Evolutionary conservation across 148 eudicot species (phyloP).

Genomic region (Rhododendron vialii): DNA sequence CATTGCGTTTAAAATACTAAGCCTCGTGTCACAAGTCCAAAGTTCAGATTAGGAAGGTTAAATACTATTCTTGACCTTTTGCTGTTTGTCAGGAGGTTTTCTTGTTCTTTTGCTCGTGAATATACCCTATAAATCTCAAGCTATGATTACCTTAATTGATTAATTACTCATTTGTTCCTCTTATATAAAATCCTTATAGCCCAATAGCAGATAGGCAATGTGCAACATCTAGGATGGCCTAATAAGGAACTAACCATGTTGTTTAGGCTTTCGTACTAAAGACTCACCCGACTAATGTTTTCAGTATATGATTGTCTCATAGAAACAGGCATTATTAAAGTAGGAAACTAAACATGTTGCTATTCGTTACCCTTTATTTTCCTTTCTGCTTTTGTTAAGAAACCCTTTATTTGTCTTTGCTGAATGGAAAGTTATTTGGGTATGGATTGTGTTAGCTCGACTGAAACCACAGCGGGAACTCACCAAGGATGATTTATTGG

Average conservation of each 20-base stretch:
- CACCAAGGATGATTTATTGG: neutral
- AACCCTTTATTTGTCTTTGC: neutral
- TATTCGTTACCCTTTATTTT: neutral
- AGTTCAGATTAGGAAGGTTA: neutral
- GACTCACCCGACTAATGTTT: neutral
- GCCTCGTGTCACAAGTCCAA: neutral
- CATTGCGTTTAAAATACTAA: neutral
- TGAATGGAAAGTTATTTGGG: neutral
- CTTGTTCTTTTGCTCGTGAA: neutral
- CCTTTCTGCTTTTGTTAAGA: neutral
- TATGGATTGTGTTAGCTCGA: neutral
- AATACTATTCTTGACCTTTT: neutral
- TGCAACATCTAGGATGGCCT: neutral
- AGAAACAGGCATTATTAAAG: neutral
- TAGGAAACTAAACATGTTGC: neutral
- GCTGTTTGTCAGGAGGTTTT: neutral
- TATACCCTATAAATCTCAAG: neutral
- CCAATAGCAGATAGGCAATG: neutral
- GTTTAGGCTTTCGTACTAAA: neutral
- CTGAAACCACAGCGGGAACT: neutral
- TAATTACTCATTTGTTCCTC: neutral
- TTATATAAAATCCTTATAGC: neutral
- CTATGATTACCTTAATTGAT: neutral
- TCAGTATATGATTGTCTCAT: neutral
- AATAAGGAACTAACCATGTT: neutral